phyloP scores from a whole-genome alignment of 805 yeast species.

The Candida taoyuanica region DNA sequence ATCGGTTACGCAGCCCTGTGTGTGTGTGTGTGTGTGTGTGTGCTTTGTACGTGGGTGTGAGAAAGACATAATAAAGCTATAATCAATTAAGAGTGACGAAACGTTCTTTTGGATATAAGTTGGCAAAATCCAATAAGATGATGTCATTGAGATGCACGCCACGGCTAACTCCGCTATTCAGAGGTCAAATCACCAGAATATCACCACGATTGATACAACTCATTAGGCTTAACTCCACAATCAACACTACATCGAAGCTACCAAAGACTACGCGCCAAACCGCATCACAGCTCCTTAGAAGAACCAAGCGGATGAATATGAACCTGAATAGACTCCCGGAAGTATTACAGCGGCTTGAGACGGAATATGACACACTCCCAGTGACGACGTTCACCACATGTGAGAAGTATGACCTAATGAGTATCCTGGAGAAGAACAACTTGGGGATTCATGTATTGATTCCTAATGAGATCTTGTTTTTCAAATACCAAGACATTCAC shows the following conservation, averaged over 20 bases:
- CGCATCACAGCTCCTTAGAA: conserved; percentile 11
- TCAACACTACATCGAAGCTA: neutral
- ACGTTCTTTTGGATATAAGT: no score
- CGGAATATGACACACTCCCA: conserved; percentile 28
- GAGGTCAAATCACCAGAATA: neutral
- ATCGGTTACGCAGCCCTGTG: neutral
- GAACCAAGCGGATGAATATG: conserved; percentile 12
- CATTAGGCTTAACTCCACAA: conserved; percentile 2
- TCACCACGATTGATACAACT: neutral
- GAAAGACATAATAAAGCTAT: no score
- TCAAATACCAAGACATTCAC: conserved; percentile 35
- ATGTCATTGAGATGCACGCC: no score
- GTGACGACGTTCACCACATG: conserved; percentile 72
- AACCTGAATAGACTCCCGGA: conserved; percentile 2
- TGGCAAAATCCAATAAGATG: no score
- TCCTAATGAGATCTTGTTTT: conserved; percentile 65
- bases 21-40: neutral
- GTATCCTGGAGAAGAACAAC: conserved; percentile 31
- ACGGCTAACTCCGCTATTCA: neutral
- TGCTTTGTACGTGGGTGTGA: no score
- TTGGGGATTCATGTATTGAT: conserved; percentile 38
- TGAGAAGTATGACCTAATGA: conserved; percentile 60
- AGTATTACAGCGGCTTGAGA: conserved; percentile 4
- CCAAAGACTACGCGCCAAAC: conserved; percentile 12
- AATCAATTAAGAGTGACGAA: no score